phyloP scores from a whole-genome alignment of 2,329 filamentous ascomycete genomes.

The Colletotrichum truncatum region DNA sequence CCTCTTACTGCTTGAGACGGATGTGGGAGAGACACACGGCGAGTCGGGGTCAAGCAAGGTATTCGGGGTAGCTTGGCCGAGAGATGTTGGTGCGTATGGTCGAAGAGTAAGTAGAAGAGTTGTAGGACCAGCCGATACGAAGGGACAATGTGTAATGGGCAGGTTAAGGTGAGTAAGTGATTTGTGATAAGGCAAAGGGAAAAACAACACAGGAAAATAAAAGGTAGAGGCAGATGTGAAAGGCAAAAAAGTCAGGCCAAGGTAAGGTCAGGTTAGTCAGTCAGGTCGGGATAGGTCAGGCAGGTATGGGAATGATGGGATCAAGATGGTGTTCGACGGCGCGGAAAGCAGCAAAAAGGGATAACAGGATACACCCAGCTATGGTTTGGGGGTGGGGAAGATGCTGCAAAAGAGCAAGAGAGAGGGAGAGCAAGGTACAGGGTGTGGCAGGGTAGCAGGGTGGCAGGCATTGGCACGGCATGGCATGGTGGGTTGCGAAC shows the following conservation, averaged over 20 bases:
- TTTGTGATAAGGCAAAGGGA: neutral
- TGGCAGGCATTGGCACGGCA: neutral
- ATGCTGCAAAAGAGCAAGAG: neutral
- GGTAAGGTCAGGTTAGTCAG: neutral
- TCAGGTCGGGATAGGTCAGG: neutral
- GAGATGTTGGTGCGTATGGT: neutral
- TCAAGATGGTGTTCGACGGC: constrained; percentile 11
- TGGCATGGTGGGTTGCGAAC: neutral
- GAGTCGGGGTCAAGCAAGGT: constrained; percentile 8
- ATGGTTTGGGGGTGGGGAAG: neutral
- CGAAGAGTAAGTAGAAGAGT: neutral
- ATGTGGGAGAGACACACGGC: neutral
- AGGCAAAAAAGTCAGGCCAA: neutral
- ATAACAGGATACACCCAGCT: constrained; percentile 1
- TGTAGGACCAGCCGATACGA: constrained; percentile 5
- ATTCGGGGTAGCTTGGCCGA: neutral
- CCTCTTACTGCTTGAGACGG: constrained; percentile 5
- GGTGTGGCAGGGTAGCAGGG: neutral
- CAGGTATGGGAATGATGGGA: constrained; percentile 16
- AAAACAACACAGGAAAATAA: neutral
- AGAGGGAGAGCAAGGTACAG: neutral
- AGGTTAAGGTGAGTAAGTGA: neutral
- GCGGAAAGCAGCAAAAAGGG: constrained; percentile 1
- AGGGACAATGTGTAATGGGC: neutral
- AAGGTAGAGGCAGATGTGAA: neutral